Evolutionary conservation across 352 stramenopile species (phyloP).

Genomic region (Pythium scleroteichum): DNA sequence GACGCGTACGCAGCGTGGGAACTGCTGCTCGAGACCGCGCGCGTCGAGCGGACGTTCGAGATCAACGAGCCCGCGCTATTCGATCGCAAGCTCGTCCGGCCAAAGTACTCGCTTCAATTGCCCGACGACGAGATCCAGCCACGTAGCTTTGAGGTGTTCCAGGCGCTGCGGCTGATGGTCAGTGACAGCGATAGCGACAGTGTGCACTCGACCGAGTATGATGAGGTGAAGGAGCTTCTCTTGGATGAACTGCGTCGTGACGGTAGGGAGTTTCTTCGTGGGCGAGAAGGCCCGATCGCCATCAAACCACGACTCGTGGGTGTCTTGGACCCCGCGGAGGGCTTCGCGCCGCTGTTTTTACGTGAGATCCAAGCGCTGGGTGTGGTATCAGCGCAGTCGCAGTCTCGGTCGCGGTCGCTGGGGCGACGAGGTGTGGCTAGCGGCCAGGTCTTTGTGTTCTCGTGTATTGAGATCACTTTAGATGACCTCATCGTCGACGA

Average conservation of each 20-base stretch:
- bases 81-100: neutral
- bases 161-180: neutral
- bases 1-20: neutral
- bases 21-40: conserved; percentile 1
- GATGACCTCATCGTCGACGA: neutral
- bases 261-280: neutral
- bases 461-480: neutral
- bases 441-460: no score
- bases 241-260: neutral
- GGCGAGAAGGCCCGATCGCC: neutral
- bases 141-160: neutral
- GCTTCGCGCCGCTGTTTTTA: neutral
- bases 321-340: neutral
- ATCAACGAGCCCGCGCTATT: conserved; percentile 7
- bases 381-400: neutral
- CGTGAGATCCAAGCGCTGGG: neutral
- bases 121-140: neutral
- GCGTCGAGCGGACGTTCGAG: neutral
- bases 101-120: neutral
- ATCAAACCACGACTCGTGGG: neutral
- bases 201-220: neutral
- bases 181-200: neutral
- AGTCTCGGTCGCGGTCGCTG: no score
- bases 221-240: neutral
- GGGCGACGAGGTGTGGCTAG: no score